Percentiles rank a stretch among this genome's conserved stretches.
These are phyloP conservation scores for Pseudogymnoascus pannorum DNA, from an alignment of 2,329 filamentous ascomycete species.

Conservation along the genomic window DNA sequence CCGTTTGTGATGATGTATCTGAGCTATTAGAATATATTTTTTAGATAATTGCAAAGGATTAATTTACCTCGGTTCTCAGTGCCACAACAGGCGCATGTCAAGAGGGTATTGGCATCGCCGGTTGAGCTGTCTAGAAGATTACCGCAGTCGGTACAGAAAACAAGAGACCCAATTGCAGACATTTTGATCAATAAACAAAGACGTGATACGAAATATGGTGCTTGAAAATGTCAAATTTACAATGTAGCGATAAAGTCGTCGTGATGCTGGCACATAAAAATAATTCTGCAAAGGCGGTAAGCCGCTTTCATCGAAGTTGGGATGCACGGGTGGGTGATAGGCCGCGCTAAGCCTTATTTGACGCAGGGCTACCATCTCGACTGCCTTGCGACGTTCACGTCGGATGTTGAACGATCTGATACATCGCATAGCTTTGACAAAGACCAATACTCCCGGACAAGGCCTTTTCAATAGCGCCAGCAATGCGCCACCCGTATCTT, in stretches of 20 bases:
- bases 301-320: conserved; percentile 6
- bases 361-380: conserved; percentile 6
- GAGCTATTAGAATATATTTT: conserved; percentile 27
- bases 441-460: neutral
- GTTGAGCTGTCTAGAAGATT: conserved; percentile 79
- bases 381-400: conserved; percentile 5
- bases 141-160: conserved; percentile 90
- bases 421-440: neutral
- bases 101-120: conserved; percentile 64
- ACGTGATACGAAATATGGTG: neutral
- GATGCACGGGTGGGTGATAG: neutral
- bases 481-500: conserved; percentile 5
- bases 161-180: conserved; percentile 82
- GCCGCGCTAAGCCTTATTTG: conserved; percentile 4
- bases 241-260: conserved; percentile 1
- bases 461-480: neutral
- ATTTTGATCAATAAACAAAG: conserved; percentile 41
- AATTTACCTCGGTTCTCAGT: conserved; percentile 69
- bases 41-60: conserved; percentile 18
- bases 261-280: conserved; percentile 4
- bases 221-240: neutral
- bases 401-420: conserved; percentile 2
- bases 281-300: conserved; percentile 9
- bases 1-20: conserved; percentile 68
- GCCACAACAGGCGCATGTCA: conserved; percentile 81